Evolutionary conservation across 2,329 filamentous ascomycete genomes (phyloP).

Genomic region (Xylaria sp.): DNA sequence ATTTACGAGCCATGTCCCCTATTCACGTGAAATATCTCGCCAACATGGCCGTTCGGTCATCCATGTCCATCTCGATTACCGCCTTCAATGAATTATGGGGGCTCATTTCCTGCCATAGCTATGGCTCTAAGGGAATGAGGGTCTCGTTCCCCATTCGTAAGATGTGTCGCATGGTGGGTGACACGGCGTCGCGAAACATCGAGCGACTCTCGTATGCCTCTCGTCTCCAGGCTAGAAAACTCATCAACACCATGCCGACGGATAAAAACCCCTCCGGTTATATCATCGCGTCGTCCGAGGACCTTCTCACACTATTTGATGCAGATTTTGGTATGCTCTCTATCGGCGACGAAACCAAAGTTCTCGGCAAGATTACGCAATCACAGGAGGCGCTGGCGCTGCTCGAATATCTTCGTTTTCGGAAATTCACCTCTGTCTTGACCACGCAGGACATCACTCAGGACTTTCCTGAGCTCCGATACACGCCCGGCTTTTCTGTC

Average conservation of each 20-base stretch:
- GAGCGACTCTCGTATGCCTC: constrained; percentile 89
- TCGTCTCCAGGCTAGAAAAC: constrained; percentile 83
- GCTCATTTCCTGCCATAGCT: constrained; percentile 85
- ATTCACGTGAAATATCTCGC: constrained; percentile 88
- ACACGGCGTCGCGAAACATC: constrained; percentile 87
- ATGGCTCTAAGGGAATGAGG: constrained; percentile 82
- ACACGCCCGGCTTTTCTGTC: constrained; percentile 80
- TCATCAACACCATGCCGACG: constrained; percentile 86
- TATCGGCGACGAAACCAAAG: constrained; percentile 89
- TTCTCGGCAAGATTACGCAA: constrained; percentile 78
- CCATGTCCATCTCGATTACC: constrained; percentile 94
- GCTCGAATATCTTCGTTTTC: constrained; percentile 84
- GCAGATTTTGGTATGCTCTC: constrained; percentile 88
- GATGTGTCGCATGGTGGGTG: constrained; percentile 89
- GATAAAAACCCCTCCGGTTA: constrained; percentile 87
- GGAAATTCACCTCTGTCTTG: constrained; percentile 77
- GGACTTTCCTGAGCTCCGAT: constrained; percentile 85
- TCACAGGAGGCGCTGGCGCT: constrained; percentile 86
- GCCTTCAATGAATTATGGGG: constrained; percentile 90
- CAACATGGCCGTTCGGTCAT: constrained; percentile 92
- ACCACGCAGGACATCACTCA: constrained; percentile 79
- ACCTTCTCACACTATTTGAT: constrained; percentile 84
- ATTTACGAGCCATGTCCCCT: constrained; percentile 89
- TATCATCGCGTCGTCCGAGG: constrained; percentile 89
- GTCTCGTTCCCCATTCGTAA: constrained; percentile 92